Conservation (phyloP, 345 rosid species). For the Euclidium syriacum region DNA sequence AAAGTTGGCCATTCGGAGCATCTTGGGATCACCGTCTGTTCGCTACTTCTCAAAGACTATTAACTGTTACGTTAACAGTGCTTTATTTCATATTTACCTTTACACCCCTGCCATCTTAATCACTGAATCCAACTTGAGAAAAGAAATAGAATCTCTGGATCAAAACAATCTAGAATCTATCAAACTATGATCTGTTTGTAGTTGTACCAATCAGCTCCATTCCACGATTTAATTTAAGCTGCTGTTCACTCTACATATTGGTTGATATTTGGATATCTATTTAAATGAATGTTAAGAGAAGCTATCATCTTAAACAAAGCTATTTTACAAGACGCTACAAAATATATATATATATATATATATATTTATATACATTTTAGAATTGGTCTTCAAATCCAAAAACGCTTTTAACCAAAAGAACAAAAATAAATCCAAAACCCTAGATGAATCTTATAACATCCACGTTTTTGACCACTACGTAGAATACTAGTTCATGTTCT, state of each 20-base stretch:
- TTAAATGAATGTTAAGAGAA: too few relatives aligned
- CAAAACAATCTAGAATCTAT: constrained; percentile 11
- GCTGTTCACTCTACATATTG: neutral
- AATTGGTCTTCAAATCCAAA: neutral
- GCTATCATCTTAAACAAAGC: too few relatives aligned
- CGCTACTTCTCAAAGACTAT: constrained; percentile 35
- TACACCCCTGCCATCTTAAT: constrained; percentile 11
- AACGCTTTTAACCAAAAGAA: too few relatives aligned
- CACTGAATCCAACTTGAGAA: constrained; percentile 21
- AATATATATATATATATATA: neutral
- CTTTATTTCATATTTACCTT: neutral
- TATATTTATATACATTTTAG: neutral
- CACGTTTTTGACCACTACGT: neutral
- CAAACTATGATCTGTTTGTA: neutral
- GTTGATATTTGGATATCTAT: neutral
- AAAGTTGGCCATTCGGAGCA: constrained; percentile 35
- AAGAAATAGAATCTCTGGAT: constrained; percentile 5
- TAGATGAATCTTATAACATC: neutral
- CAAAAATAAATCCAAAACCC: too few relatives aligned
- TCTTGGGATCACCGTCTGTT: constrained; percentile 36
- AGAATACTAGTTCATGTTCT: neutral
- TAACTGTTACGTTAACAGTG: constrained; percentile 14
- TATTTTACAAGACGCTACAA: too few relatives aligned
- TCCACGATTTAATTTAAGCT: neutral
- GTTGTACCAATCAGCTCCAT: constrained; percentile 3